Percentiles rank a stretch among this genome's conserved stretches.
Evolutionary conservation across 495 filamentous ascomycete species (phyloP).

Genomic region (Trichoderma orchidacearum): DNA sequence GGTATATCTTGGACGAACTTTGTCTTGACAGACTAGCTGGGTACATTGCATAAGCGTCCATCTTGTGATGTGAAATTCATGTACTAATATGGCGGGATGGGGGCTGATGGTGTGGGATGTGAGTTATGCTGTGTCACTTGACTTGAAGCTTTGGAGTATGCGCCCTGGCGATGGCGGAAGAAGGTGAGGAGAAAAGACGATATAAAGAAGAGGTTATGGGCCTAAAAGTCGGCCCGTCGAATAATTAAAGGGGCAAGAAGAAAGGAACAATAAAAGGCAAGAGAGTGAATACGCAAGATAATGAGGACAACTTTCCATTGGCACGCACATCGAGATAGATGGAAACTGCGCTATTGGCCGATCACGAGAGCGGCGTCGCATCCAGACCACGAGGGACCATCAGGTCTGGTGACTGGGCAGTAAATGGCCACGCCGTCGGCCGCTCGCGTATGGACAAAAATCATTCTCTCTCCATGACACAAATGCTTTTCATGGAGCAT

Average conservation of each 20-base stretch:
- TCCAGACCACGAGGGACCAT: background rate
- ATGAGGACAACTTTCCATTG: background rate
- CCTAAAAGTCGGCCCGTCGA: background rate
- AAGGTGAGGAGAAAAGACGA: background rate
- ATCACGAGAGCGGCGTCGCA: background rate
- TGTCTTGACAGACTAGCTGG: conserved; percentile 26
- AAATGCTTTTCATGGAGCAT: no score
- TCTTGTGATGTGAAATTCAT: no score
- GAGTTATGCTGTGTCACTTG: background rate
- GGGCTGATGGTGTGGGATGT: background rate
- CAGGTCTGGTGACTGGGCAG: background rate
- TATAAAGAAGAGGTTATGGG: background rate
- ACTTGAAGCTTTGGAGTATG: background rate
- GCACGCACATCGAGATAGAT: no score
- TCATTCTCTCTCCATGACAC: no score
- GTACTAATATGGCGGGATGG: no score
- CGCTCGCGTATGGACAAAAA: background rate
- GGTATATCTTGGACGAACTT: conserved; percentile 30
- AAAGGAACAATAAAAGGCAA: background rate
- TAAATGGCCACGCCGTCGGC: background rate
- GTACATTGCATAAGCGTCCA: conserved; percentile 39
- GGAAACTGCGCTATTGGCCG: background rate
- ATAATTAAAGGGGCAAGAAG: background rate
- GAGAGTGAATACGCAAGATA: background rate
- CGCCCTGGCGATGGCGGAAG: background rate